Conservation (phyloP, 208 protist genomes). For the Herpetomonas samuelpessoai region DNA sequence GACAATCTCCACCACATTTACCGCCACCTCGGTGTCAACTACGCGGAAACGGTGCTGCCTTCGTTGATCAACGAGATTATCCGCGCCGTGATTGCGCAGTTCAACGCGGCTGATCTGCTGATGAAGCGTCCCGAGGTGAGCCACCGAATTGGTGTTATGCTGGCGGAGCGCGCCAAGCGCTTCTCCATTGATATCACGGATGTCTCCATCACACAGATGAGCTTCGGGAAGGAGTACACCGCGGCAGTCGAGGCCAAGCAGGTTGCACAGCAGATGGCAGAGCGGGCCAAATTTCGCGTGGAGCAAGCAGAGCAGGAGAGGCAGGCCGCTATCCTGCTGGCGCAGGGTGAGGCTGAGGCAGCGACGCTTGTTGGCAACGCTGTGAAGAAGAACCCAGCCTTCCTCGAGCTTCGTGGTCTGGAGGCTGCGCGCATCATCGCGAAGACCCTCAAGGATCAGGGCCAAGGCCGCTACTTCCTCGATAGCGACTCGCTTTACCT, state of each 20-base stretch:
- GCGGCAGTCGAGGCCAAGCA: slow-evolving; percentile 96
- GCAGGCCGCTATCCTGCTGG: slow-evolving; percentile 89
- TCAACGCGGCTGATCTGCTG: slow-evolving; percentile 98
- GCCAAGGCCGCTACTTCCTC: slow-evolving; percentile 71
- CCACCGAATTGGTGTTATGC: slow-evolving; percentile 88
- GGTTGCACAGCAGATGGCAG: slow-evolving; percentile 96
- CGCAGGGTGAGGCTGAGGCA: slow-evolving; percentile 92
- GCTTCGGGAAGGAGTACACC: slow-evolving; percentile 95
- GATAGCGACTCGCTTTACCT: slow-evolving; percentile 82
- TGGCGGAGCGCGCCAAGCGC: slow-evolving; percentile 93
- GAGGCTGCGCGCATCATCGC: slow-evolving; percentile 93
- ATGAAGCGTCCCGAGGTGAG: slow-evolving; percentile 95
- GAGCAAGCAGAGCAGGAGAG: slow-evolving; percentile 95
- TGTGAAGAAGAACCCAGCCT: slow-evolving; percentile 85
- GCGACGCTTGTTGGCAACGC: slow-evolving; percentile 90
- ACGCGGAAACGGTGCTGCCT: slow-evolving; percentile 97
- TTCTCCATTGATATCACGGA: slow-evolving; percentile 98
- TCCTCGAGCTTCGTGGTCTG: slow-evolving; percentile 92
- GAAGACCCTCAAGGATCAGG: slow-evolving; percentile 68
- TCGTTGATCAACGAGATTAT: slow-evolving; percentile 99
- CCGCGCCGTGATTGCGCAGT: slow-evolving; percentile 98
- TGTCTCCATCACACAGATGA: slow-evolving; percentile 97
- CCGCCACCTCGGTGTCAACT: slow-evolving; percentile 95
- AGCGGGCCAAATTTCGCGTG: slow-evolving; percentile 94
- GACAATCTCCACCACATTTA: slow-evolving; percentile 94